Evolutionary conservation across 139 green algal species (phyloP).

Genomic region (Klebsormidium nitens): DNA sequence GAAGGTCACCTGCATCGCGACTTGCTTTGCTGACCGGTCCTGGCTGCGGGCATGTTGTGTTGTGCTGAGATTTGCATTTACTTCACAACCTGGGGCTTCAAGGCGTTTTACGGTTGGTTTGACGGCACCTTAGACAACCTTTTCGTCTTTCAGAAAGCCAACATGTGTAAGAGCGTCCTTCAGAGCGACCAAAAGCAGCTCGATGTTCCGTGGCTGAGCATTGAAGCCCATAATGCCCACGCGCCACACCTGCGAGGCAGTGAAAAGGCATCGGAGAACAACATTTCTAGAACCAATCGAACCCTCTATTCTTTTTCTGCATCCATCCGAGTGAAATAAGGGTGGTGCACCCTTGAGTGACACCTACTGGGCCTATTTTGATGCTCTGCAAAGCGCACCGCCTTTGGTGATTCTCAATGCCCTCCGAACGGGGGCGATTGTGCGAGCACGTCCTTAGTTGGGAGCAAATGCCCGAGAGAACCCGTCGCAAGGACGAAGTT

Average conservation of each 20-base stretch:
- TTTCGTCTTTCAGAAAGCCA: background rate
- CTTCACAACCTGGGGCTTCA: too few species aligned
- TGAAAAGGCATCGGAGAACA: background rate
- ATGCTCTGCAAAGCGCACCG: background rate
- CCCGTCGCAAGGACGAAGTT: too few species aligned
- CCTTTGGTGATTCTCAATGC: too few species aligned
- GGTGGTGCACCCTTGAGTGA: background rate
- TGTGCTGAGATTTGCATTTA: too few species aligned
- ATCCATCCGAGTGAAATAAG: background rate
- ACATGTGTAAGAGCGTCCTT: conserved; percentile 30
- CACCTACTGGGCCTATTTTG: background rate
- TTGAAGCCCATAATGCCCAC: conserved; percentile 38
- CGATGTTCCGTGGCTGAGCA: conserved; percentile 13
- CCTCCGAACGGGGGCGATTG: too few species aligned
- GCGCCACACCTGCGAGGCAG: conserved; percentile 18
- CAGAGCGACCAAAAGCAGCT: conserved; percentile 12
- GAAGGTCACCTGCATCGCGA: too few species aligned
- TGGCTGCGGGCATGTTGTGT: too few species aligned
- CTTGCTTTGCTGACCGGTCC: too few species aligned
- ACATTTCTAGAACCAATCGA: background rate
- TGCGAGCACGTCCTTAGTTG: background rate
- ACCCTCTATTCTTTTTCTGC: background rate
- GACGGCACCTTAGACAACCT: too few species aligned
- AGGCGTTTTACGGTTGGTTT: too few species aligned
- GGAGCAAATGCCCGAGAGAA: too few species aligned